Percentiles rank a stretch among this genome's conserved stretches.
These are phyloP conservation scores for Coelastrella sp. DNA, from an alignment of 139 green algal genomes.

Conservation along the genomic window DNA sequence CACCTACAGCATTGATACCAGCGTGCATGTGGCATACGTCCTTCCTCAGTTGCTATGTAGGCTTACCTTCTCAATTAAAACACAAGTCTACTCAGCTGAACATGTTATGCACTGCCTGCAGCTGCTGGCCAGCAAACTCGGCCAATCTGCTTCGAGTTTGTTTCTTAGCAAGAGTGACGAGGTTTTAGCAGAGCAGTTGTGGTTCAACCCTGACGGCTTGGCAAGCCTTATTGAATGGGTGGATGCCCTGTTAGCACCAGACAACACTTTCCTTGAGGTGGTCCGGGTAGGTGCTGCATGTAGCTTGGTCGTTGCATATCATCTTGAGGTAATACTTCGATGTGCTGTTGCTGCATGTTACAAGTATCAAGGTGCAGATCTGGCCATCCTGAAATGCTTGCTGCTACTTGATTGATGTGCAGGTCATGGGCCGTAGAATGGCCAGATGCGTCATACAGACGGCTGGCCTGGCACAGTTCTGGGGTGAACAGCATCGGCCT, in stretches of 20 bases:
- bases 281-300: constrained; percentile 25
- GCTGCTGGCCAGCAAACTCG: constrained; percentile 36
- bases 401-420: neutral
- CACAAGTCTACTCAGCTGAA: neutral
- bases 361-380: neutral
- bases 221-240: constrained; percentile 55
- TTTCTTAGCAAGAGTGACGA: neutral
- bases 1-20: too few relatives aligned
- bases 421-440: neutral
- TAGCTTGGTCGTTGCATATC: too few relatives aligned
- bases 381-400: neutral
- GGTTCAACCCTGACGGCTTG: constrained; percentile 41
- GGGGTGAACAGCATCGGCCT: neutral
- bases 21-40: too few relatives aligned
- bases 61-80: neutral
- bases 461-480: constrained; percentile 44
- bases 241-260: constrained; percentile 40
- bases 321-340: too few relatives aligned
- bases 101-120: neutral
- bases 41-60: too few relatives aligned
- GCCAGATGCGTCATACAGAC: constrained; percentile 44
- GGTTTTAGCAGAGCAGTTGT: constrained; percentile 23
- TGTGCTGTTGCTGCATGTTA: neutral
- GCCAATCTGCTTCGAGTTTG: neutral
- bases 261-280: constrained; percentile 50